phyloP scores from a whole-genome alignment of 2,329 filamentous ascomycete genomes.

The Aspergillus versicolor region DNA sequence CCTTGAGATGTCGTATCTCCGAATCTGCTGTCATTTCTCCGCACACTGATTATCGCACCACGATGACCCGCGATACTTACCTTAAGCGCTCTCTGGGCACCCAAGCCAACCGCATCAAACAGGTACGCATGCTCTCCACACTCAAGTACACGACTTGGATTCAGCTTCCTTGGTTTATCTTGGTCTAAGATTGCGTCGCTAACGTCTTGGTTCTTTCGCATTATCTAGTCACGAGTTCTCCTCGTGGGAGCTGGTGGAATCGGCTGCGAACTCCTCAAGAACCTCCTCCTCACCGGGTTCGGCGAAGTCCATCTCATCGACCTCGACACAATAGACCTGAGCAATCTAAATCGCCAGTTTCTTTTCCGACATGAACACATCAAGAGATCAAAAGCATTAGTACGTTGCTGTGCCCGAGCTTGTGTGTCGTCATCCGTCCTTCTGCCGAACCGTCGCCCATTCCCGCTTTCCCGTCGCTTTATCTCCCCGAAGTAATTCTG shows the following conservation, averaged over 20 bases:
- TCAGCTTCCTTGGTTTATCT: not conserved
- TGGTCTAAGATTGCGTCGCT: not conserved
- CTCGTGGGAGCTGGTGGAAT: slow-evolving; percentile 97
- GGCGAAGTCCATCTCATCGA: slow-evolving; percentile 93
- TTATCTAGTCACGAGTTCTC: slow-evolving; percentile 72
- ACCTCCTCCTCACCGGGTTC: slow-evolving; percentile 87
- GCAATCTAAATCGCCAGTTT: slow-evolving; percentile 96
- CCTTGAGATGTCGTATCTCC: slow-evolving; percentile 15
- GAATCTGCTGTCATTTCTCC: not conserved
- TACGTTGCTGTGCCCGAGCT: slow-evolving; percentile 45
- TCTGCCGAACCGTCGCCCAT: not conserved
- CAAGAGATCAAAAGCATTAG: slow-evolving; percentile 92
- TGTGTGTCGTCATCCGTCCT: slow-evolving; percentile 5
- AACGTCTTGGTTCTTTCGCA: slow-evolving; percentile 11
- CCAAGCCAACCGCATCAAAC: slow-evolving; percentile 39
- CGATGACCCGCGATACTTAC: slow-evolving; percentile 43
- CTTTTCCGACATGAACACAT: slow-evolving; percentile 96
- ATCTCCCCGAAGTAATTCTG: slow-evolving; percentile 12
- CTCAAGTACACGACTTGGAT: not conserved
- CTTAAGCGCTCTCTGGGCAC: slow-evolving; percentile 46
- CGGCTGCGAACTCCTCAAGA: slow-evolving; percentile 95
- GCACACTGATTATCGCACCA: slow-evolving; percentile 13
- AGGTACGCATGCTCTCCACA: slow-evolving; percentile 29
- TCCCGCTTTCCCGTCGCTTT: not conserved
- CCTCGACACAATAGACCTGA: slow-evolving; percentile 96